Evolutionary conservation across 495 filamentous ascomycete genomes (phyloP).

Genomic region (Entonaema liquescens): DNA sequence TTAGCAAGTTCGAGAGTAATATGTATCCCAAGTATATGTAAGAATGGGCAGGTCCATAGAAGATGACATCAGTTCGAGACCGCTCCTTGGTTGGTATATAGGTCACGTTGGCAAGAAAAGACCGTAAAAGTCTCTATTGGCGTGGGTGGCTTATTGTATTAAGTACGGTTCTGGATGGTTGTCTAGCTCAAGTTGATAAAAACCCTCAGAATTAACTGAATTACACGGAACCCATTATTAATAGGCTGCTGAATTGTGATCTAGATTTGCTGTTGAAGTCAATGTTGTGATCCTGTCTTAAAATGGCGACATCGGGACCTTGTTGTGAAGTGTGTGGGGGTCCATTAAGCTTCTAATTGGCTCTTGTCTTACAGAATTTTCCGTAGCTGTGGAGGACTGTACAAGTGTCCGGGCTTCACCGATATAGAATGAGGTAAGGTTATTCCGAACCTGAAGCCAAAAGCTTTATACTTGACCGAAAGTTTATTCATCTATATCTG

Average conservation of each 20-base stretch:
- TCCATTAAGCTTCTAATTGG: slow-evolving; percentile 42
- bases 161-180: slow-evolving; percentile 1
- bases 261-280: slow-evolving; percentile 21
- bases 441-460: slow-evolving; percentile 4
- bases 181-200: neutral
- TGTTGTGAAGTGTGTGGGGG: slow-evolving; percentile 28
- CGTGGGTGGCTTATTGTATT: neutral
- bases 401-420: neutral
- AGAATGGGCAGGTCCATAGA: neutral
- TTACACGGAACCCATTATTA: slow-evolving; percentile 26
- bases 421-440: neutral
- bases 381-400: neutral
- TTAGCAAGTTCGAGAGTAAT: neutral
- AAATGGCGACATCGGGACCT: slow-evolving; percentile 37
- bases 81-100: slow-evolving; percentile 1
- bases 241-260: slow-evolving; percentile 21
- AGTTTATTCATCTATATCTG: neutral
- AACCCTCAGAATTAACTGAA: neutral
- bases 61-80: slow-evolving; percentile 14
- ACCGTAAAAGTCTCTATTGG: neutral
- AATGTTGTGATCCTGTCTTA: slow-evolving; percentile 28
- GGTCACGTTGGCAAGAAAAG: slow-evolving; percentile 10
- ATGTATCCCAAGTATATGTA: slow-evolving; percentile 16
- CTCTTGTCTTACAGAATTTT: slow-evolving; percentile 14
- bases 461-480: neutral